Evolutionary conservation across 1,284 basidiomycete species (phyloP).

Genomic region (Fomitiporia mediterranea): DNA sequence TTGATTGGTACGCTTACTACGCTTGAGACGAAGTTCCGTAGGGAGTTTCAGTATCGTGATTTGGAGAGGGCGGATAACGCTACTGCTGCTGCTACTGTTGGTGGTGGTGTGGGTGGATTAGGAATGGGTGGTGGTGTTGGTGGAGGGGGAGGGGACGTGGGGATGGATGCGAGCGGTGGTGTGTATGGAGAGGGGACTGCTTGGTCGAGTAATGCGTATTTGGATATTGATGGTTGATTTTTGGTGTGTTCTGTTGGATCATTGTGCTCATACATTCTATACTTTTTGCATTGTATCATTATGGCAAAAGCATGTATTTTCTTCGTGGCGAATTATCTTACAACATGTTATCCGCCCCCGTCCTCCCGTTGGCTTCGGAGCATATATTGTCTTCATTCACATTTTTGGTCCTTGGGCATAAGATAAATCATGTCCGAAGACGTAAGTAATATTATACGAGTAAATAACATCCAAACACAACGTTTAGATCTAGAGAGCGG

Average conservation of each 20-base stretch:
- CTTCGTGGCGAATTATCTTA: not conserved
- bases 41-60: conserved; percentile 72
- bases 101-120: conserved; percentile 28
- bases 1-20: conserved; percentile 74
- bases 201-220: conserved; percentile 50
- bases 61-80: conserved; percentile 47
- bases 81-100: conserved; percentile 22
- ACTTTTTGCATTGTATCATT: not conserved
- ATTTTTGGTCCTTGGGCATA: too few relatives aligned
- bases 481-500: not conserved
- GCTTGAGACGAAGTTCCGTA: conserved; percentile 68
- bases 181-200: conserved; percentile 16
- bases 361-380: not conserved
- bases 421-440: too few relatives aligned
- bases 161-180: conserved; percentile 28
- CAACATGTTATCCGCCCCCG: not conserved
- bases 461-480: not conserved
- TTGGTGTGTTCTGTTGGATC: not conserved
- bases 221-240: conserved; percentile 49
- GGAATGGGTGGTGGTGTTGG: not conserved
- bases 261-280: not conserved
- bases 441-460: not conserved
- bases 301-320: conserved; percentile 9
- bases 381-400: too few relatives aligned
- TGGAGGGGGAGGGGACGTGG: conserved; percentile 6